A percentile compares a stretch with the other conserved stretches of the same genome.
phyloP scores from a whole-genome alignment of 1,284 basidiomycete genomes.

The Flammula alnicola region DNA sequence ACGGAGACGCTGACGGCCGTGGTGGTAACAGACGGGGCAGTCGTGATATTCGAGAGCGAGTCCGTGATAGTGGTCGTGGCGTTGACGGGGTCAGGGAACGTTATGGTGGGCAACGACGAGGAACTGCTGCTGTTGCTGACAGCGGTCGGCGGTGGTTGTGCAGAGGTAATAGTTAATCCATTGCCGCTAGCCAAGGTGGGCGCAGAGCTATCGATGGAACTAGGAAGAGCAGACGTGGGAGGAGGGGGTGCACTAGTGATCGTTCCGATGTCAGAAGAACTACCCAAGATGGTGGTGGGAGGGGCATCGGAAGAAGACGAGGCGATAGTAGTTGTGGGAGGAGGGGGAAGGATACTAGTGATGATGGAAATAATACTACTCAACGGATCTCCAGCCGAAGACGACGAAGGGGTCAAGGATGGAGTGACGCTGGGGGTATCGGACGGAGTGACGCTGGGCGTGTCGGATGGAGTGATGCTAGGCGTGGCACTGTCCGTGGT shows the following conservation, averaged over 20 bases:
- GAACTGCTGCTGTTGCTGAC: too few species aligned
- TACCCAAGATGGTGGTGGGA: neutral
- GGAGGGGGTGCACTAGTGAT: too few species aligned
- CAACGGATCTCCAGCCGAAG: neutral
- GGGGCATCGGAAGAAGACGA: neutral
- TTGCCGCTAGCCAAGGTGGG: neutral
- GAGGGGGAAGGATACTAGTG: neutral
- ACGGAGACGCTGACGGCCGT: constrained; percentile 32
- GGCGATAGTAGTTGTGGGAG: neutral
- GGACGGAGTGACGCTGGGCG: neutral
- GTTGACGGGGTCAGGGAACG: constrained; percentile 4
- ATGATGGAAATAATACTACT: neutral
- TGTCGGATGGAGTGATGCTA: neutral
- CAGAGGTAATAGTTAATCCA: neutral
- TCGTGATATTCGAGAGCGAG: neutral
- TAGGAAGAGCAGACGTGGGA: too few species aligned
- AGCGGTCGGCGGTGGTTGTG: neutral
- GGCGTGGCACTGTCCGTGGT: neutral
- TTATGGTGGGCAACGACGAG: neutral
- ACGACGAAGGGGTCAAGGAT: neutral
- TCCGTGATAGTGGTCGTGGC: neutral
- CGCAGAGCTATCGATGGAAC: neutral
- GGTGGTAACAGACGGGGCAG: constrained; percentile 13
- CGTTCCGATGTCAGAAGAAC: neutral
- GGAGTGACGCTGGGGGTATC: neutral